Evolutionary conservation across 345 rosid genomes (phyloP).

Genomic region (Aquilaria sinensis): DNA sequence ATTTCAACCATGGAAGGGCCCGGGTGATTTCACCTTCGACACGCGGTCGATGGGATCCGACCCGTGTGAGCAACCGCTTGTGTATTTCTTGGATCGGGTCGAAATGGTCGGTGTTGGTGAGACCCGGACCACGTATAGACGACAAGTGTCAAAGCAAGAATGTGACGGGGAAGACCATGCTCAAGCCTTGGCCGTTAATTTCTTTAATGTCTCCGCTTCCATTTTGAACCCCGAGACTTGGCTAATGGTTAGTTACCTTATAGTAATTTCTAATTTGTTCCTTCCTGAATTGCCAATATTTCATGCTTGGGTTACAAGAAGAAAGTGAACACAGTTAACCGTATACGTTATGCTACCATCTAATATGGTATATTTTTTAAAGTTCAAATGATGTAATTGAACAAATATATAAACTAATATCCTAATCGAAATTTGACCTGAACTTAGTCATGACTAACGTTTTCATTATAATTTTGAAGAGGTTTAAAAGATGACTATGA

Average conservation of each 20-base stretch:
- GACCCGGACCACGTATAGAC: conserved; percentile 40
- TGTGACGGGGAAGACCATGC: conserved; percentile 32
- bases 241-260: conserved; percentile 39
- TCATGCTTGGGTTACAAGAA: background rate
- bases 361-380: no score
- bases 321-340: background rate
- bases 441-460: no score
- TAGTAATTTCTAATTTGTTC: no score
- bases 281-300: background rate
- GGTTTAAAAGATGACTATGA: no score
- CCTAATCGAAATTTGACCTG: no score
- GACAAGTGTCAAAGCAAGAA: conserved; percentile 16
- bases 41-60: conserved; percentile 39
- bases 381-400: no score
- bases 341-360: background rate
- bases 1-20: conserved; percentile 73
- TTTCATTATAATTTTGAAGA: no score
- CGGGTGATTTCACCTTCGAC: conserved; percentile 36
- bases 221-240: conserved; percentile 35
- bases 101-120: conserved; percentile 20
- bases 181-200: conserved; percentile 27
- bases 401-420: no score
- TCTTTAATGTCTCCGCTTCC: conserved; percentile 33
- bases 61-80: conserved; percentile 54
- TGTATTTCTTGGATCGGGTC: conserved; percentile 52